These are phyloP conservation scores for Fusarium sp. DNA, from an alignment of 2,329 filamentous ascomycete genomes.

Conservation along the genomic window DNA sequence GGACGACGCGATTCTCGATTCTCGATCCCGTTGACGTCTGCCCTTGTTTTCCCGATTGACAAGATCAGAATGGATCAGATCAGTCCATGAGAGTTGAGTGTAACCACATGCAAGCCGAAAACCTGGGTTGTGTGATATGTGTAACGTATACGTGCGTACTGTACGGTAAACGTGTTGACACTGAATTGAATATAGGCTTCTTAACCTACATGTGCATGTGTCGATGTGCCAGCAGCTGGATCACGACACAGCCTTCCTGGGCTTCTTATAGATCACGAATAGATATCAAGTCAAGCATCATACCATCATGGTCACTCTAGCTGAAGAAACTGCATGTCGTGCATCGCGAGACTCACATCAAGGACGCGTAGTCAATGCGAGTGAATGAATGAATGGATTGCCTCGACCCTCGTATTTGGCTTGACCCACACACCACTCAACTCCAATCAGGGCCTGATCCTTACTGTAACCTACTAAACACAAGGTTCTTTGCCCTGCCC, in stretches of 20 bases:
- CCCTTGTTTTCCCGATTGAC: background rate
- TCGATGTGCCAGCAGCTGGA: background rate
- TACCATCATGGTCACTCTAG: background rate
- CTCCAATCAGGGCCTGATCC: constrained; percentile 31
- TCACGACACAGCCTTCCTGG: constrained; percentile 14
- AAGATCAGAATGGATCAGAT: background rate
- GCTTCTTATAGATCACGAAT: constrained; percentile 5
- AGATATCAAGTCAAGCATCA: background rate
- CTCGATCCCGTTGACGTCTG: constrained; percentile 10
- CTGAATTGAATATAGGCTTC: background rate
- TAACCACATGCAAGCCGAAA: constrained; percentile 9
- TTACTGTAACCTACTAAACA: constrained; percentile 38
- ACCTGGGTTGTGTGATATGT: constrained; percentile 11
- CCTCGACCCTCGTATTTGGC: constrained; percentile 35
- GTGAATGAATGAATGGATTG: constrained; percentile 3
- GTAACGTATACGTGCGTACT: background rate
- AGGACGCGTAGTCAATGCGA: constrained; percentile 30
- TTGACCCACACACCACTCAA: constrained; percentile 29
- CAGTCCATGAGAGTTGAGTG: constrained; percentile 8
- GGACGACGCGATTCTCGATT: constrained; percentile 4
- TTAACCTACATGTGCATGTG: background rate
- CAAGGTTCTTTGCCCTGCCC: constrained; percentile 31
- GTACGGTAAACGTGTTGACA: background rate
- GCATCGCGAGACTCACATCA: constrained; percentile 4
- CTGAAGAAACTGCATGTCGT: constrained; percentile 8